phyloP scores from a whole-genome alignment of 768 basidiomycete species.

The Suillus fuscotomentosus region DNA sequence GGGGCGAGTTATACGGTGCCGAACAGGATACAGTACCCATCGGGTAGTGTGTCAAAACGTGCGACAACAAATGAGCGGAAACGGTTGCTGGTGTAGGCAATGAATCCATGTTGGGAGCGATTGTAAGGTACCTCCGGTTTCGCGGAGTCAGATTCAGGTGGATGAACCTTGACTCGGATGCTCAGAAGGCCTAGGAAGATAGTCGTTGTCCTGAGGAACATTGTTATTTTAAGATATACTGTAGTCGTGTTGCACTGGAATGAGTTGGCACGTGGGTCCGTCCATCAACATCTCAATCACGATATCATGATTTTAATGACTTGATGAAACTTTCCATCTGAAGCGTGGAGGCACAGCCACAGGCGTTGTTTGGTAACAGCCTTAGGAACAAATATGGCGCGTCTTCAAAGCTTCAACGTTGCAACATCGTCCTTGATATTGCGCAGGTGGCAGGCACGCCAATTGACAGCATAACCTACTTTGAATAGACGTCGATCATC shows the following conservation, averaged over 20 bases:
- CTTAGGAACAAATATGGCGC: constrained; percentile 19
- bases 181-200: neutral
- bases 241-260: neutral
- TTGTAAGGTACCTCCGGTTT: neutral
- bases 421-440: neutral
- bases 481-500: constrained; percentile 13
- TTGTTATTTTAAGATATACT: neutral
- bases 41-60: neutral
- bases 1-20: neutral
- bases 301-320: neutral
- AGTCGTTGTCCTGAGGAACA: neutral
- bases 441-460: neutral
- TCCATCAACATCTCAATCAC: neutral
- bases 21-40: neutral
- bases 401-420: neutral
- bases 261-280: neutral
- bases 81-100: neutral
- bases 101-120: neutral
- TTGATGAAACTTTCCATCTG: neutral
- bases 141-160: neutral
- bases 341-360: neutral
- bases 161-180: neutral
- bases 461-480: neutral
- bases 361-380: constrained; percentile 26
- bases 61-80: neutral